phyloP scores from a whole-genome alignment of 768 basidiomycete genomes.

The Leccinum uliginosum region DNA sequence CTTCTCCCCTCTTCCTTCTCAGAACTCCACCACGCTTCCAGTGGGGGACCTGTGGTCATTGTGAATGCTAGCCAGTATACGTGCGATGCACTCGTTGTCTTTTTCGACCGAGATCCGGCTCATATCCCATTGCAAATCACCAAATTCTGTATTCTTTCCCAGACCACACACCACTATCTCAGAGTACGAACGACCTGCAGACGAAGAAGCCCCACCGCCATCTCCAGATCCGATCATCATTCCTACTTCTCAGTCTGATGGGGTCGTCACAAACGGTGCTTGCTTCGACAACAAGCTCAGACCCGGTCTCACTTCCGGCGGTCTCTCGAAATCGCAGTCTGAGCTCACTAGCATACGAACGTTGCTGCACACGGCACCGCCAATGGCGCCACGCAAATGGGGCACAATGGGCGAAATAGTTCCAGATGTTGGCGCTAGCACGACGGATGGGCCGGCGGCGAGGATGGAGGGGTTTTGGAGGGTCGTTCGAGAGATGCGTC shows the following conservation, averaged over 20 bases:
- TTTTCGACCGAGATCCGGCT: no score
- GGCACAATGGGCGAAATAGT: constrained; percentile 10
- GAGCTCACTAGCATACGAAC: constrained; percentile 13
- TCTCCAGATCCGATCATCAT: constrained; percentile 40
- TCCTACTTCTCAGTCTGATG: constrained; percentile 39
- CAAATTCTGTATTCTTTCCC: constrained; percentile 92
- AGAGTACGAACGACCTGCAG: constrained; percentile 53
- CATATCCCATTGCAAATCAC: no score
- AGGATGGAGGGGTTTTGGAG: constrained; percentile 81
- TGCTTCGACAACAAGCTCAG: constrained; percentile 39
- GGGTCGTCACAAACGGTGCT: constrained; percentile 15
- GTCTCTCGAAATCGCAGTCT: constrained; percentile 33
- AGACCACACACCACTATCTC: constrained; percentile 59
- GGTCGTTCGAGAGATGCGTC: constrained; percentile 74
- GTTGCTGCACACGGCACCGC: constrained; percentile 85
- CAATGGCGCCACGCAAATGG: constrained; percentile 16
- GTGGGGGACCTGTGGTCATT: no score
- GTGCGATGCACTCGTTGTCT: no score
- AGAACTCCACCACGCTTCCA: no score
- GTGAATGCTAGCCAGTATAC: no score
- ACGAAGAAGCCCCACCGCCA: constrained; percentile 45
- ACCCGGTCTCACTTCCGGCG: constrained; percentile 64
- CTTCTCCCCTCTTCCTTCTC: no score
- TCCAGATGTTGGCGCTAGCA: not conserved
- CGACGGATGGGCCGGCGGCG: constrained; percentile 35